Percentiles rank a stretch among this genome's conserved stretches.
Evolutionary conservation across 805 yeast genomes (phyloP).

Genomic region (Yamadazyma paraphyllophila): DNA sequence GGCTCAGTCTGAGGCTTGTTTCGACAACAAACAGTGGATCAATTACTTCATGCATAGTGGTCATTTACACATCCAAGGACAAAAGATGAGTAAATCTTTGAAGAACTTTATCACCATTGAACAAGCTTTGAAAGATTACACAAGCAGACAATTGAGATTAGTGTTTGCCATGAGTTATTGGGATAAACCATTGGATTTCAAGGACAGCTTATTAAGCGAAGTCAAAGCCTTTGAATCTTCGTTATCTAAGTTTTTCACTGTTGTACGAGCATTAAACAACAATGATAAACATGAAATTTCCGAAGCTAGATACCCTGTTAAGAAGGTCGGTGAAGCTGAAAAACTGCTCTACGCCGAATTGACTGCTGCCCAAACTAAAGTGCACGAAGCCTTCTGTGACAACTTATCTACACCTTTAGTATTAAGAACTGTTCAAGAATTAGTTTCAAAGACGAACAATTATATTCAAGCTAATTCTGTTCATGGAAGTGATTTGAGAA

Average conservation of each 20-base stretch:
- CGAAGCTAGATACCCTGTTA: slow-evolving; percentile 49
- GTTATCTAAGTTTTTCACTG: slow-evolving; percentile 79
- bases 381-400: slow-evolving; percentile 82
- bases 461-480: slow-evolving; percentile 56
- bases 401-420: slow-evolving; percentile 80
- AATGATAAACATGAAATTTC: slow-evolving; percentile 56
- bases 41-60: slow-evolving; percentile 97
- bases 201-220: slow-evolving; percentile 72
- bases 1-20: slow-evolving; percentile 95
- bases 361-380: slow-evolving; percentile 50
- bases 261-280: slow-evolving; percentile 73
- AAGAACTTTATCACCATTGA: slow-evolving; percentile 94
- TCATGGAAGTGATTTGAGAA: slow-evolving; percentile 45
- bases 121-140: slow-evolving; percentile 72
- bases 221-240: slow-evolving; percentile 74
- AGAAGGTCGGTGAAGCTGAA: slow-evolving; percentile 58
- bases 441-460: slow-evolving; percentile 68
- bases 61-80: slow-evolving; percentile 97
- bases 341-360: slow-evolving; percentile 53
- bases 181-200: slow-evolving; percentile 92
- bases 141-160: slow-evolving; percentile 82
- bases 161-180: slow-evolving; percentile 90
- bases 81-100: slow-evolving; percentile 93
- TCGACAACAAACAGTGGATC: slow-evolving; percentile 89
- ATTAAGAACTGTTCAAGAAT: slow-evolving; percentile 59